Percentiles rank a stretch among this genome's conserved stretches.
Evolutionary conservation across 192 early-diverging fungal species (phyloP).

Genomic region (Coemansia sp.): DNA sequence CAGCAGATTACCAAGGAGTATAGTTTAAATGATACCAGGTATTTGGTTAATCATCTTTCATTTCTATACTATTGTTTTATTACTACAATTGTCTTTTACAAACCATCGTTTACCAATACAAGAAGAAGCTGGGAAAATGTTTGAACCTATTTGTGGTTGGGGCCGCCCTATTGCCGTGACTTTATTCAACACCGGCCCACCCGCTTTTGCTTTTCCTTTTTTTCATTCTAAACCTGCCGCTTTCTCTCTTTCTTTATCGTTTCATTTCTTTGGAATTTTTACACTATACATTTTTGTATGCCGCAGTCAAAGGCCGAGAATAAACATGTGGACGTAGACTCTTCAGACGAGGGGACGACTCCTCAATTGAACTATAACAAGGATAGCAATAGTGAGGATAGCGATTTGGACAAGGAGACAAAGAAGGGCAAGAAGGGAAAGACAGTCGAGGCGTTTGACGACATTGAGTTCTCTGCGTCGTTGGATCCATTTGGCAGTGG

Average conservation of each 20-base stretch:
- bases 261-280: not conserved
- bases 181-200: too few relatives aligned
- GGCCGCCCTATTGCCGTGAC: too few relatives aligned
- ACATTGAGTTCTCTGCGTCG: slow-evolving; percentile 10
- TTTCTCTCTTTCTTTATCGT: not conserved
- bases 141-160: too few relatives aligned
- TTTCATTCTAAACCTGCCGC: not conserved
- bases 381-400: not conserved
- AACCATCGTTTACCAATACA: too few relatives aligned
- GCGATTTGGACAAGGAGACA: not conserved
- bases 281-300: slow-evolving; percentile 1
- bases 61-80: too few relatives aligned
- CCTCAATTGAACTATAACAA: not conserved
- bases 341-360: not conserved
- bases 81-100: too few relatives aligned
- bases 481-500: slow-evolving; percentile 42
- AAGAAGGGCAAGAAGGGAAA: slow-evolving; percentile 3
- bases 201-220: not conserved
- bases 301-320: not conserved
- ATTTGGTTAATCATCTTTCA: not conserved
- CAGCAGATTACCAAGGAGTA: too few relatives aligned
- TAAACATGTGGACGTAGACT: slow-evolving; percentile 1
- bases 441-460: slow-evolving; percentile 2
- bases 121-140: too few relatives aligned
- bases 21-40: not conserved